Percentiles rank a stretch among this genome's conserved stretches.
phyloP scores from a whole-genome alignment of 1,284 basidiomycete species.

The Vanrija humicola region DNA sequence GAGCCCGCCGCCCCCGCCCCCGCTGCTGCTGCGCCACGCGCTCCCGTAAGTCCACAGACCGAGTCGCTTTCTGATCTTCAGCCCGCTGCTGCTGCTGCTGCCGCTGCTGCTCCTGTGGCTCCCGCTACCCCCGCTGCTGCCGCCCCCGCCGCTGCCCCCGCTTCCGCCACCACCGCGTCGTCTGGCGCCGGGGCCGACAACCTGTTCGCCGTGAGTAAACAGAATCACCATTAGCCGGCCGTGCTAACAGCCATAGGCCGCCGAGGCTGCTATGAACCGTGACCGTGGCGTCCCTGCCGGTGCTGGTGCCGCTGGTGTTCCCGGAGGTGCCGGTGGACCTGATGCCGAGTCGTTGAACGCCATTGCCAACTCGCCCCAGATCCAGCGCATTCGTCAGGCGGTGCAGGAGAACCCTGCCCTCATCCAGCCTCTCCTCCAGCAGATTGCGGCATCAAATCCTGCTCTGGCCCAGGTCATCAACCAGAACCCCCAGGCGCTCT shows the following conservation, averaged over 20 bases:
- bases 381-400: conserved; percentile 65
- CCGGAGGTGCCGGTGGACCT: conserved; percentile 22
- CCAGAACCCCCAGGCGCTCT: conserved; percentile 66
- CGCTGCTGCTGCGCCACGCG: conserved; percentile 48
- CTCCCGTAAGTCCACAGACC: conserved; percentile 18
- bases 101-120: conserved; percentile 47
- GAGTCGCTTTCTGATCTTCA: not conserved
- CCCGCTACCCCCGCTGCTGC: conserved; percentile 39
- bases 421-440: conserved; percentile 75
- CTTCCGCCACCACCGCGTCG: conserved; percentile 38
- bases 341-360: conserved; percentile 13
- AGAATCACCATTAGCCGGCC: not conserved
- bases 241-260: conserved; percentile 25
- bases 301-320: conserved; percentile 29
- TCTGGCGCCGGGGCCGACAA: conserved; percentile 50
- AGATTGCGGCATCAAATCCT: conserved; percentile 71
- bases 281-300: conserved; percentile 45
- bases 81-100: conserved; percentile 41
- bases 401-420: conserved; percentile 71
- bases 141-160: conserved; percentile 37
- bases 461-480: conserved; percentile 63
- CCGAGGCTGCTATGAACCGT: conserved; percentile 49
- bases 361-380: conserved; percentile 60
- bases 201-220: conserved; percentile 48
- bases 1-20: conserved; percentile 50